A percentile compares a stretch with the other conserved stretches of the same genome.
These are phyloP conservation scores for Leptographium galeiforme DNA, from an alignment of 2,329 filamentous ascomycete species.

Conservation along the genomic window DNA sequence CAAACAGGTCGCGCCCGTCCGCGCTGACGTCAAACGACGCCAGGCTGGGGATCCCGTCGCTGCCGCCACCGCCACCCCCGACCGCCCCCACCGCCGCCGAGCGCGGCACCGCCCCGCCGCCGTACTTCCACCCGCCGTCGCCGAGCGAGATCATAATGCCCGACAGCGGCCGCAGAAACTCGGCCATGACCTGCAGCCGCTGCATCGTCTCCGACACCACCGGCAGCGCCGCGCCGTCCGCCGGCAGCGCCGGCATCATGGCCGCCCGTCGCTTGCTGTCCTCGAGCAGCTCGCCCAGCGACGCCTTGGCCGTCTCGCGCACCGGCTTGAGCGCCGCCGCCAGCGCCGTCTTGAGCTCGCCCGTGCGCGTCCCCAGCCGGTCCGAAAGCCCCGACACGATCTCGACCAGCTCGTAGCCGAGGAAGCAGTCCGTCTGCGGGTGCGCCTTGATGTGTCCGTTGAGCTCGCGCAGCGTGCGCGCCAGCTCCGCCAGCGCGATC, in stretches of 20 bases:
- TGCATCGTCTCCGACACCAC: conserved; percentile 76
- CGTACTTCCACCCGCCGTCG: conserved; percentile 73
- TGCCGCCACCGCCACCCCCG: not conserved
- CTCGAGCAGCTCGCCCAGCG: conserved; percentile 69
- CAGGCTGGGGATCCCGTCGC: conserved; percentile 55
- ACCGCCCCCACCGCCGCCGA: conserved; percentile 17
- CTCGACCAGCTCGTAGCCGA: conserved; percentile 91
- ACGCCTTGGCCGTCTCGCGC: conserved; percentile 80
- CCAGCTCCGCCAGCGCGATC: conserved; percentile 64
- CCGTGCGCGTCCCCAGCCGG: conserved; percentile 63
- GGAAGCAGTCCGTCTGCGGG: conserved; percentile 78
- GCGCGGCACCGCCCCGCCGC: conserved; percentile 24
- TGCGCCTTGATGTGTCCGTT: conserved; percentile 83
- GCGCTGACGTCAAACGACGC: conserved; percentile 77
- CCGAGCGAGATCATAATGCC: conserved; percentile 87
- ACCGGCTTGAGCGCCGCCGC: conserved; percentile 80
- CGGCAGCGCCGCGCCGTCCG: conserved; percentile 65
- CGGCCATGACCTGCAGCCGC: conserved; percentile 72
- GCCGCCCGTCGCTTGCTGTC: conserved; percentile 63
- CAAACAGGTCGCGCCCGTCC: conserved; percentile 77
- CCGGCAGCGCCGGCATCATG: conserved; percentile 52
- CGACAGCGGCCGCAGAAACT: conserved; percentile 72
- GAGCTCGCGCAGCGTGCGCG: conserved; percentile 73
- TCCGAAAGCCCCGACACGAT: conserved; percentile 71
- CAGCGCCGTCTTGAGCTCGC: conserved; percentile 67